phyloP scores from a whole-genome alignment of 1,139 yeast species.

The Sugiyamaella neomexicana region DNA sequence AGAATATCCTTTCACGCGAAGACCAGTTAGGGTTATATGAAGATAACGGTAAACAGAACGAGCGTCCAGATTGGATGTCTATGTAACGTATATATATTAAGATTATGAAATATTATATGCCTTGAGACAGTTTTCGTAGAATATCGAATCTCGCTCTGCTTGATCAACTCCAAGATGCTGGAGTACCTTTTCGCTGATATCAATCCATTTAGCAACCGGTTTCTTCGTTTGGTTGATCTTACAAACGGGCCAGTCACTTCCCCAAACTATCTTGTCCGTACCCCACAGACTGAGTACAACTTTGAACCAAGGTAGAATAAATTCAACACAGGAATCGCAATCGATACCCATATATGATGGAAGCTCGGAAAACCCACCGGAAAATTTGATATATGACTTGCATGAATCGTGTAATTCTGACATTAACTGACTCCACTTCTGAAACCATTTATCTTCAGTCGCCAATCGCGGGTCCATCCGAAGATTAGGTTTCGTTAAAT shows the following conservation, averaged over 20 bases:
- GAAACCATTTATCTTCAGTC: slow-evolving; percentile 16
- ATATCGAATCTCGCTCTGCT: slow-evolving; percentile 9
- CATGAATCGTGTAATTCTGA: slow-evolving; percentile 26
- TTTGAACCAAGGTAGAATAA: slow-evolving; percentile 36
- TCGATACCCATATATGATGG: slow-evolving; percentile 27
- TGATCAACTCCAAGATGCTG: slow-evolving; percentile 13
- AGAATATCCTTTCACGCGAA: slow-evolving; percentile 23
- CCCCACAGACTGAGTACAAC: slow-evolving; percentile 40
- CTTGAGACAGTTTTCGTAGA: slow-evolving; percentile 3
- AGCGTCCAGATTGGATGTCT: slow-evolving; percentile 17
- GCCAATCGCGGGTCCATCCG: background rate
- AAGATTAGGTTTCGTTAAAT: slow-evolving; percentile 45
- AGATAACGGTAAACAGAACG: background rate
- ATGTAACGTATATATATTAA: slow-evolving; percentile 5
- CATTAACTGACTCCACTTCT: slow-evolving; percentile 35
- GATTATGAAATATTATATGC: slow-evolving; percentile 9
- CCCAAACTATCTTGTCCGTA: slow-evolving; percentile 42
- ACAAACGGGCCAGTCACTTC: slow-evolving; percentile 51
- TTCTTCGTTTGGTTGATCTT: slow-evolving; percentile 29
- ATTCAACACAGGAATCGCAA: slow-evolving; percentile 26
- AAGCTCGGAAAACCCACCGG: slow-evolving; percentile 48
- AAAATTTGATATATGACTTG: slow-evolving; percentile 43
- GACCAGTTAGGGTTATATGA: slow-evolving; percentile 7
- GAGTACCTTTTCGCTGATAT: slow-evolving; percentile 21
- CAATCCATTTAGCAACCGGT: slow-evolving; percentile 30